Percentiles rank a stretch among this genome's conserved stretches.
These are phyloP conservation scores for Candida alai DNA, from an alignment of 805 yeast species.

Conservation along the genomic window DNA sequence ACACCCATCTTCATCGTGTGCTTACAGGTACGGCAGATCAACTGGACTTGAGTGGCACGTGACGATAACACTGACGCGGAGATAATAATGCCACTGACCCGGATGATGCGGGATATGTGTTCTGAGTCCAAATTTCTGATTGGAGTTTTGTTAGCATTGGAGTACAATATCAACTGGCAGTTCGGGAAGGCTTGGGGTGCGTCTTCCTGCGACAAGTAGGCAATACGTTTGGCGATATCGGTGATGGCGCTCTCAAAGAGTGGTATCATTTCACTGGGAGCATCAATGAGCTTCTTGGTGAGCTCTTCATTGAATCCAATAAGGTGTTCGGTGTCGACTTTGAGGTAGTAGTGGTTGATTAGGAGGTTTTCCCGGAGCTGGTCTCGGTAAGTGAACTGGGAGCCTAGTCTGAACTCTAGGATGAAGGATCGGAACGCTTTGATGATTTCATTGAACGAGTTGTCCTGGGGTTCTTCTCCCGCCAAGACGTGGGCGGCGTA, in stretches of 20 bases:
- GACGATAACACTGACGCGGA: slow-evolving; percentile 86
- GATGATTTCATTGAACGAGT: slow-evolving; percentile 62
- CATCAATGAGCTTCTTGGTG: slow-evolving; percentile 77
- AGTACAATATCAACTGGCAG: slow-evolving; percentile 76
- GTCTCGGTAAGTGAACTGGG: slow-evolving; percentile 83
- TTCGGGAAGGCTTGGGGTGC: slow-evolving; percentile 59
- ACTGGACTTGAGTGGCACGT: slow-evolving; percentile 76
- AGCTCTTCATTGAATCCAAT: slow-evolving; percentile 86
- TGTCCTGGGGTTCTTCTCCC: slow-evolving; percentile 69
- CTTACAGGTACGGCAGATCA: slow-evolving; percentile 85
- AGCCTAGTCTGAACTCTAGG: slow-evolving; percentile 78
- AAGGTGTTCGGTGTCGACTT: slow-evolving; percentile 78
- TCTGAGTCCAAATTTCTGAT: slow-evolving; percentile 83
- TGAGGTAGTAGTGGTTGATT: slow-evolving; percentile 66
- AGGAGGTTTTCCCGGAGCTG: slow-evolving; percentile 84
- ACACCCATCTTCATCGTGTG: slow-evolving; percentile 68
- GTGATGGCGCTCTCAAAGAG: slow-evolving; percentile 79
- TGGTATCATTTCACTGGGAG: slow-evolving; percentile 85
- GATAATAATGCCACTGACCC: slow-evolving; percentile 90
- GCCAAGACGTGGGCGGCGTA: slow-evolving; percentile 81
- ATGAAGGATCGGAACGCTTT: slow-evolving; percentile 79
- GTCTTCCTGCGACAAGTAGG: slow-evolving; percentile 50
- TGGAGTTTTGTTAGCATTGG: slow-evolving; percentile 67
- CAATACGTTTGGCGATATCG: slow-evolving; percentile 76
- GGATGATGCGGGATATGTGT: slow-evolving; percentile 82